Conservation (phyloP, 2,329 filamentous ascomycete species). For the Lecanicillium sp. region DNA sequence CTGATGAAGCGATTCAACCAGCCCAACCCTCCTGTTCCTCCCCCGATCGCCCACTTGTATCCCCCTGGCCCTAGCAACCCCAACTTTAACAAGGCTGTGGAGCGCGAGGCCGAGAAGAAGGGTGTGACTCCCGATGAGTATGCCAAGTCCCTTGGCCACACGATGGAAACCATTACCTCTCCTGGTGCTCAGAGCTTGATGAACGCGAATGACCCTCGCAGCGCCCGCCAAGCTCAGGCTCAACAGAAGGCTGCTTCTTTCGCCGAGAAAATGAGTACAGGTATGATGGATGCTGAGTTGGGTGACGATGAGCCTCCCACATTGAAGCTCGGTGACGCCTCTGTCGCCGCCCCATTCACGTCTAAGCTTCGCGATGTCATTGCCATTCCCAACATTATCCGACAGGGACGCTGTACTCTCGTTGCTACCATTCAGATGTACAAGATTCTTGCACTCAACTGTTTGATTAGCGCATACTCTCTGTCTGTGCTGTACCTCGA, state of each 20-base stretch:
- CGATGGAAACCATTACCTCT: slow-evolving; percentile 56
- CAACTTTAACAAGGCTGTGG: slow-evolving; percentile 87
- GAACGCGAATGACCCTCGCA: slow-evolving; percentile 22
- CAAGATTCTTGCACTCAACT: slow-evolving; percentile 97
- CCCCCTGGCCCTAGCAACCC: slow-evolving; percentile 86
- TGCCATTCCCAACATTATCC: slow-evolving; percentile 95
- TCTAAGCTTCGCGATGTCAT: slow-evolving; percentile 96
- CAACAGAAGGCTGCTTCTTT: slow-evolving; percentile 67
- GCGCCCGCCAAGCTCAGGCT: slow-evolving; percentile 46
- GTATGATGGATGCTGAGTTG: slow-evolving; percentile 85
- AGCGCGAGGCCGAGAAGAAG: slow-evolving; percentile 76
- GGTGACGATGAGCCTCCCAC: slow-evolving; percentile 87
- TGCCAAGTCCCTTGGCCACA: slow-evolving; percentile 40
- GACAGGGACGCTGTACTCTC: slow-evolving; percentile 92
- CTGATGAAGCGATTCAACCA: slow-evolving; percentile 96
- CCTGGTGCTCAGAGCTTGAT: slow-evolving; percentile 55
- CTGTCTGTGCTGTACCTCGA: slow-evolving; percentile 93
- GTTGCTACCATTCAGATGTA: slow-evolving; percentile 99
- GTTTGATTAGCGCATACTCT: slow-evolving; percentile 95
- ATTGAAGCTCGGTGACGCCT: slow-evolving; percentile 94
- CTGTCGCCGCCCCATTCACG: slow-evolving; percentile 93
- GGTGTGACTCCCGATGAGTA: slow-evolving; percentile 55
- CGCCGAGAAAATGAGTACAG: slow-evolving; percentile 76
- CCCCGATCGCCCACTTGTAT: slow-evolving; percentile 87
- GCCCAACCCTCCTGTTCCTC: slow-evolving; percentile 82